These are phyloP conservation scores for Phytopythium delawarense DNA, from an alignment of 352 stramenopile genomes.

Conservation along the genomic window DNA sequence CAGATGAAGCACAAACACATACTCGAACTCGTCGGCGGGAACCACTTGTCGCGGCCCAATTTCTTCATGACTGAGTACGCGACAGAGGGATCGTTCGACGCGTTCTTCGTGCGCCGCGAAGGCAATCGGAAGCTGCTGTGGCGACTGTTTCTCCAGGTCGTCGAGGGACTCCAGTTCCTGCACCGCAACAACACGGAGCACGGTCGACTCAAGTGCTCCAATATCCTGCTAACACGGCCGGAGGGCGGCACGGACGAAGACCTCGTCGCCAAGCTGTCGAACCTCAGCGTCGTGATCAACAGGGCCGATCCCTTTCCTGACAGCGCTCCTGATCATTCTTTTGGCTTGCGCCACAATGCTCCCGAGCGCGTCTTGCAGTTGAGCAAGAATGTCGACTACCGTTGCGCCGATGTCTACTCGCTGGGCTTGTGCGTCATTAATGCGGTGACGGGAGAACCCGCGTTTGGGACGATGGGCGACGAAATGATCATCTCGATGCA, in stretches of 20 bases:
- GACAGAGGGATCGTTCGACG: constrained; percentile 16
- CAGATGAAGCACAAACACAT: constrained; percentile 22
- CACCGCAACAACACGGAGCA: constrained; percentile 30
- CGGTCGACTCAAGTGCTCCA: constrained; percentile 28
- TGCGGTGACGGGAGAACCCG: constrained; percentile 9
- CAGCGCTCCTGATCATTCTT: neutral
- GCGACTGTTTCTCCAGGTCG: constrained; percentile 8
- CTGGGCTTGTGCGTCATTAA: constrained; percentile 28
- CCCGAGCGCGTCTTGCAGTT: neutral
- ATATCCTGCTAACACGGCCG: constrained; percentile 23
- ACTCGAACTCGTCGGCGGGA: constrained; percentile 29
- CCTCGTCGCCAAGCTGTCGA: constrained; percentile 7
- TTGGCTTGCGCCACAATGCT: constrained; percentile 1
- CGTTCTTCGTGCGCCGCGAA: constrained; percentile 4
- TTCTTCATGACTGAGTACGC: constrained; percentile 28
- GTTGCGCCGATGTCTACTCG: constrained; percentile 18
- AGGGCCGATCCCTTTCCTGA: neutral
- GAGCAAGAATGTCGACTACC: neutral
- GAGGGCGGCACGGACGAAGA: constrained; percentile 10
- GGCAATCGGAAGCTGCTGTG: constrained; percentile 4
- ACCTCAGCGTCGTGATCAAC: constrained; percentile 4
- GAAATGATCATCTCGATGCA: constrained; percentile 8
- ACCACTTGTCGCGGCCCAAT: constrained; percentile 18
- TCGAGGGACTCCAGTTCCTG: constrained; percentile 28
- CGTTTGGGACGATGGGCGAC: constrained; percentile 12